Percentiles rank a stretch among this genome's conserved stretches.
Evolutionary conservation across 495 filamentous ascomycete species (phyloP).

Genomic region (Aspergillus conjunctus): DNA sequence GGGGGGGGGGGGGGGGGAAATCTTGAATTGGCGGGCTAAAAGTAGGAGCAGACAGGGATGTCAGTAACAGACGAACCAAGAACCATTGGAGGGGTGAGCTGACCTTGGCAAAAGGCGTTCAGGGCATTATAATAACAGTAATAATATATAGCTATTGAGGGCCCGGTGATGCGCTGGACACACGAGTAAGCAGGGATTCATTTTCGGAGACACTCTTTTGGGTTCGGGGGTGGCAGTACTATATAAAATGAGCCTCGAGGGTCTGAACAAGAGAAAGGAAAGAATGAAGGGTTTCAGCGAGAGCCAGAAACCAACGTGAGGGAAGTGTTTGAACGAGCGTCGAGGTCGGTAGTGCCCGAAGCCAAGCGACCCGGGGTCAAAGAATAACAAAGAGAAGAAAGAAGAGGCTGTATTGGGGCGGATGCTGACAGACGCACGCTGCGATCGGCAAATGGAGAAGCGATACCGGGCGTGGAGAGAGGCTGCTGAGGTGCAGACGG

Average conservation of each 20-base stretch:
- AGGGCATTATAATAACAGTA: slow-evolving; percentile 7
- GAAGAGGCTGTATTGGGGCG: background rate
- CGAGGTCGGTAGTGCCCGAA: slow-evolving; percentile 1
- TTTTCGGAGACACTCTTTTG: background rate
- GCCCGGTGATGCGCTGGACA: slow-evolving; percentile 11
- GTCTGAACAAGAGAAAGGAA: slow-evolving; percentile 15
- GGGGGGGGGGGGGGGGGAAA: too few relatives aligned
- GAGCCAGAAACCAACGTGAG: background rate
- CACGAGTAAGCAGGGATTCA: background rate
- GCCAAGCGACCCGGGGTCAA: slow-evolving; percentile 10
- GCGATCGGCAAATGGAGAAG: slow-evolving; percentile 8
- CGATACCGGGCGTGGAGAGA: slow-evolving; percentile 2
- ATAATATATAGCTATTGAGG: background rate
- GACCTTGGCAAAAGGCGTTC: slow-evolving; percentile 17
- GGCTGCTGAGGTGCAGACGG: slow-evolving; percentile 8
- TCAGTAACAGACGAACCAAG: slow-evolving; percentile 12
- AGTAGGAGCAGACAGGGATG: slow-evolving; percentile 17
- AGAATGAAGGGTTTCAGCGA: slow-evolving; percentile 4
- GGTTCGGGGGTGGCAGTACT: background rate
- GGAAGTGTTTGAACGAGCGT: slow-evolving; percentile 3
- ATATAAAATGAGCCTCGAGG: background rate
- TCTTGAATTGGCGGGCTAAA: slow-evolving; percentile 21
- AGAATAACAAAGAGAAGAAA: slow-evolving; percentile 8
- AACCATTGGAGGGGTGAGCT: slow-evolving; percentile 11
- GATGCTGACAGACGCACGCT: slow-evolving; percentile 8